These are phyloP conservation scores for Trichoderma afroharzianum DNA, from an alignment of 2,329 filamentous ascomycete species.

Conservation along the genomic window DNA sequence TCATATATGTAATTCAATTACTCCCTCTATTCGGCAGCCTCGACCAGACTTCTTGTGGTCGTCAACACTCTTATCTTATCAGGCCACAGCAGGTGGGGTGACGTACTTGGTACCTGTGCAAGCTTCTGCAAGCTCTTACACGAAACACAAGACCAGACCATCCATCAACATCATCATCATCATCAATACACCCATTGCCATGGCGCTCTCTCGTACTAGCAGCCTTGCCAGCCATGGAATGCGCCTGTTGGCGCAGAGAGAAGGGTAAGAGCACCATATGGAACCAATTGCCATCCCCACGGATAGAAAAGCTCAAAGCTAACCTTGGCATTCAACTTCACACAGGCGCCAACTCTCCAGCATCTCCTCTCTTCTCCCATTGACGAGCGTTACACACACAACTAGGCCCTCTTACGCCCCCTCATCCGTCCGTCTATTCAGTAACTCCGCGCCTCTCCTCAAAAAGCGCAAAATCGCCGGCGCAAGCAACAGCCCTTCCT, in stretches of 20 bases:
- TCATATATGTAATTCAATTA: neutral
- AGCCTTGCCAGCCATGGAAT: conserved; percentile 21
- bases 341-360: neutral
- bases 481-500: conserved; percentile 29
- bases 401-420: neutral
- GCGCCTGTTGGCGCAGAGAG: conserved; percentile 24
- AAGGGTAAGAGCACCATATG: conserved; percentile 21
- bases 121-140: conserved; percentile 12
- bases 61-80: conserved; percentile 9
- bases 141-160: neutral
- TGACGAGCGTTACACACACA: neutral
- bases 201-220: conserved; percentile 6
- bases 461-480: conserved; percentile 40
- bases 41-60: neutral
- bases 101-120: neutral
- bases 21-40: neutral
- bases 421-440: conserved; percentile 28
- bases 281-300: neutral
- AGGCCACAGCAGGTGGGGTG: neutral
- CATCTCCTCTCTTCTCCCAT: neutral
- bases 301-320: neutral
- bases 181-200: neutral
- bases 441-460: conserved; percentile 26
- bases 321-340: neutral
- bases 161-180: neutral